Percentiles rank a stretch among this genome's conserved stretches.
Conservation (phyloP, 2,329 filamentous ascomycete species). For the Colletotrichum lini region DNA sequence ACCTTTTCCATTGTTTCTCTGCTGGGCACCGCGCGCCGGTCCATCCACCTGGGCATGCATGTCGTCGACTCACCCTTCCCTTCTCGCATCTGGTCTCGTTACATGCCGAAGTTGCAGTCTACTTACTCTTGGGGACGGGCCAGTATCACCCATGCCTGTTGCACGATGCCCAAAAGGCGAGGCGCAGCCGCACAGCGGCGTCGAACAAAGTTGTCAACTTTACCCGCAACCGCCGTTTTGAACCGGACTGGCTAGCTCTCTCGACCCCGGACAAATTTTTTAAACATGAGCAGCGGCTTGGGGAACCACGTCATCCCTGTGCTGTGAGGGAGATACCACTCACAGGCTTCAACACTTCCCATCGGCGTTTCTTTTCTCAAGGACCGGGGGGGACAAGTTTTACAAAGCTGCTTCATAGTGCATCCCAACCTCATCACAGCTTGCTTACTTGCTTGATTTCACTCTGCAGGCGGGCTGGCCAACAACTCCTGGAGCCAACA, state of each 20-base stretch:
- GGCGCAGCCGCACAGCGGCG: background rate
- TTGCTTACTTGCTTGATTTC: too few relatives aligned
- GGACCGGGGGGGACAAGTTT: too few relatives aligned
- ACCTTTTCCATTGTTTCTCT: background rate
- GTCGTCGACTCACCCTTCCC: constrained; percentile 16
- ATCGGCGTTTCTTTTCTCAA: background rate
- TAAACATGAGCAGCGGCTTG: background rate
- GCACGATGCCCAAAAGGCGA: background rate
- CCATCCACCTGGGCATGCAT: too few relatives aligned
- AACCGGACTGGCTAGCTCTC: background rate
- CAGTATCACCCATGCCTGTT: background rate
- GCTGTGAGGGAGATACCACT: background rate
- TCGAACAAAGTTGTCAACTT: constrained; percentile 4
- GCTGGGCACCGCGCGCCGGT: background rate
- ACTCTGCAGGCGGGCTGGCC: background rate
- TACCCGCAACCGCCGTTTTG: background rate
- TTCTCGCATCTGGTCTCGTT: constrained; percentile 4
- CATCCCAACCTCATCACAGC: background rate
- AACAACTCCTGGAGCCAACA: background rate
- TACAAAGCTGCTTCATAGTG: background rate
- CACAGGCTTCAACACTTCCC: background rate
- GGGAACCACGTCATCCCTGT: background rate
- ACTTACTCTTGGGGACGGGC: background rate
- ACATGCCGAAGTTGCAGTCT: background rate
- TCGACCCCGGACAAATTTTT: too few relatives aligned